Base-by-base conservation (phyloP, 148 eudicot species). In the Selenicereus undatus region DNA sequence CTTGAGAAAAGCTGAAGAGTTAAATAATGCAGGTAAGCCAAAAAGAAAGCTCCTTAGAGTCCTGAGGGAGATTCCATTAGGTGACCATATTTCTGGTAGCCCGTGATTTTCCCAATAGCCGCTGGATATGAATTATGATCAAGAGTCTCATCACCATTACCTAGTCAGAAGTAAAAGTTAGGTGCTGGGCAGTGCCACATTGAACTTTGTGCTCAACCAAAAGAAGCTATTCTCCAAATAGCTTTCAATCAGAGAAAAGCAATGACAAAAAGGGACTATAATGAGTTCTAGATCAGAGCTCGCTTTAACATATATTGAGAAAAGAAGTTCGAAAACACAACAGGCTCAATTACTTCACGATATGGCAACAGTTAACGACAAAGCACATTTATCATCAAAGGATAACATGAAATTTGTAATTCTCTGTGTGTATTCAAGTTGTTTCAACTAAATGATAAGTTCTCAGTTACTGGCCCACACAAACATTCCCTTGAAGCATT, bases 41-140 rank as follows among this genome's bases (percentile, higher is more conserved):
- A 74, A 73, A 45, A 22, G 26, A 64, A 70, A 24, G 35, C n/a
- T 14, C 17, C 13, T 54, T 69, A 76, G 62, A 83, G 81, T 80
- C 78, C 74, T 52, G 30, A 64, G 36, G 77, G 77, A 80, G 80
- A 36, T 35, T 84, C 76, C 83, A 71, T 77, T 65, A 50, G 36
- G 73, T 80, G 79, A 79, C 24, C 64, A 30, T 74, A 77, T 78
- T 56, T 81, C 71, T 72, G 81, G 78, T 81, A 77, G 68, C 77
- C 80, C 74, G 50, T 74, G 64, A 21, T 50, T 51, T 27, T 36
- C 56, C 20, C 56, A 24, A 60, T 24, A 75, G 42, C 52, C 20
- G 83, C 75, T 65, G 74, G 56, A 56, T 56, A 56, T 56, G 62
- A 56, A 56, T 60, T 54, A 76, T 81, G 52, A 76, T 76, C 60